Conservation (phyloP, 805 yeast genomes). For the Wickerhamomyces subpelliculosus region DNA sequence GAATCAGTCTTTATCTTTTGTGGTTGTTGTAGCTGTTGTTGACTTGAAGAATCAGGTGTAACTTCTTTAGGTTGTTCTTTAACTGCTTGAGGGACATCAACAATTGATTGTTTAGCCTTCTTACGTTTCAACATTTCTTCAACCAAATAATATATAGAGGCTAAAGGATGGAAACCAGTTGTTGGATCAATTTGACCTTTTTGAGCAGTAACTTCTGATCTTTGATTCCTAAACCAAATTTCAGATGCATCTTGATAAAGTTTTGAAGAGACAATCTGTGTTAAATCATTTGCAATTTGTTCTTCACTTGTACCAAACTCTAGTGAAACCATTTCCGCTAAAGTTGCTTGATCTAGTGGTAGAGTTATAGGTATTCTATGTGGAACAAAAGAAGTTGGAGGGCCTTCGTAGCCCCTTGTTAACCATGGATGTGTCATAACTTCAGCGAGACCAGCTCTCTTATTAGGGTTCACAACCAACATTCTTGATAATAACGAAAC, state of each 20-base stretch:
- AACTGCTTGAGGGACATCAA: constrained; percentile 21
- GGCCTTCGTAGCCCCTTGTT: constrained; percentile 75
- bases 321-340: constrained; percentile 67
- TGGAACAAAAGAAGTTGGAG: constrained; percentile 69
- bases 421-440: constrained; percentile 93
- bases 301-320: constrained; percentile 69
- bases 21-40: constrained; percentile 14
- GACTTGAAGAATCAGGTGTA: constrained; percentile 6
- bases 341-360: constrained; percentile 61
- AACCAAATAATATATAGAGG: constrained; percentile 81
- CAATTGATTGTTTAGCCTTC: constrained; percentile 43
- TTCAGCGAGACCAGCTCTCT: constrained; percentile 73
- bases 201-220: constrained; percentile 23
- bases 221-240: constrained; percentile 59
- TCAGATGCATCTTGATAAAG: constrained; percentile 57
- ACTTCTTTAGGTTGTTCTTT: constrained; percentile 11
- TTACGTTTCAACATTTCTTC: constrained; percentile 76
- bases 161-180: constrained; percentile 77
- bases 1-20: no score
- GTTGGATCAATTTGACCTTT: constrained; percentile 49
- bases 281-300: constrained; percentile 48
- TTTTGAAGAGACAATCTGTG: constrained; percentile 50
- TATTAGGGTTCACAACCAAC: constrained; percentile 84
- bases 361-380: constrained; percentile 63
- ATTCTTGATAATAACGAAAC: constrained; percentile 73